phyloP scores from a whole-genome alignment of 2,329 filamentous ascomycete genomes.

The Didymella sp. region DNA sequence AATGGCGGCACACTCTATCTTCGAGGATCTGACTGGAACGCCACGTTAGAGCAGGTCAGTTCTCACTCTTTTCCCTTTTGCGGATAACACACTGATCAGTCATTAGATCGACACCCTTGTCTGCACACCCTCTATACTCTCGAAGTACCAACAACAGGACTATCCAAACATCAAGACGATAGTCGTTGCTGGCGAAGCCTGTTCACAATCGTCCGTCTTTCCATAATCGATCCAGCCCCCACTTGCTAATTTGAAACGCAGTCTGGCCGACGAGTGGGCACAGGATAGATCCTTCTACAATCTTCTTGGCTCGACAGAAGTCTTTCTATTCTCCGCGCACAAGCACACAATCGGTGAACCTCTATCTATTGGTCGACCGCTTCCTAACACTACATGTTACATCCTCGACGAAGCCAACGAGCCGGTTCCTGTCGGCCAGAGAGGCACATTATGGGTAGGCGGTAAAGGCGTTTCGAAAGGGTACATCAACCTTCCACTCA shows the following conservation, averaged over 20 bases:
- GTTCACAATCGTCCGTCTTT: constrained; percentile 51
- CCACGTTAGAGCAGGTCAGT: constrained; percentile 56
- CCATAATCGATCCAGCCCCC: not conserved
- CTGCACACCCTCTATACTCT: constrained; percentile 63
- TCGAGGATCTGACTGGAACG: constrained; percentile 59
- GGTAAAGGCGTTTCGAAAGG: constrained; percentile 63
- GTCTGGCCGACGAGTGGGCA: constrained; percentile 64
- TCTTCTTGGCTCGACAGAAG: constrained; percentile 66
- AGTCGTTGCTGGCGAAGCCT: constrained; percentile 64
- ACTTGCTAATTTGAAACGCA: constrained; percentile 18
- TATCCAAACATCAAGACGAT: constrained; percentile 62
- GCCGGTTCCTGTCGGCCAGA: constrained; percentile 56
- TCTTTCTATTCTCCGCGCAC: constrained; percentile 65
- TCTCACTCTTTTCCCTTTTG: not conserved
- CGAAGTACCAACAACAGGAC: constrained; percentile 57
- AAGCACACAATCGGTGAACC: constrained; percentile 56
- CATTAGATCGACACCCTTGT: constrained; percentile 61
- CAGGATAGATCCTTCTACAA: constrained; percentile 54
- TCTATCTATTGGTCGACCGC: constrained; percentile 63
- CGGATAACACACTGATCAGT: not conserved
- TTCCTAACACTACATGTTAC: constrained; percentile 65
- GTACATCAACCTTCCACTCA: constrained; percentile 61
- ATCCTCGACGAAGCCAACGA: constrained; percentile 58
- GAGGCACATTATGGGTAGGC: constrained; percentile 65
- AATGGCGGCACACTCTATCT: constrained; percentile 65